phyloP scores from a whole-genome alignment of 129 eudicot genomes.

The Pseudognaphalium luteoalbum region DNA sequence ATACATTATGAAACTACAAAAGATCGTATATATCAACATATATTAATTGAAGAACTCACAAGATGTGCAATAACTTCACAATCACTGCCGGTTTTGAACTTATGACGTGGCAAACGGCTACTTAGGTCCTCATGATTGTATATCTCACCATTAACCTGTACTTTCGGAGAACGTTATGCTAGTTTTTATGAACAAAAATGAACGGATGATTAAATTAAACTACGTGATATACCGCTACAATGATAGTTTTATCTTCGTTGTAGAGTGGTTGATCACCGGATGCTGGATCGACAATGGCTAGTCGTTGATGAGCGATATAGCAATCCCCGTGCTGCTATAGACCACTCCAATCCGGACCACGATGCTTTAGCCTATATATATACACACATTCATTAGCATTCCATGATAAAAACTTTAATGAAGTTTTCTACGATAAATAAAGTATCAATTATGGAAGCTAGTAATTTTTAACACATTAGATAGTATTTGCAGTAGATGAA shows the following conservation, averaged over 20 bases:
- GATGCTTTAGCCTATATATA: conserved; percentile 35
- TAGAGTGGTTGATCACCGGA: conserved; percentile 83
- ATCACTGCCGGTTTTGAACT: conserved; percentile 71
- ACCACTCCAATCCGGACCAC: conserved; percentile 82
- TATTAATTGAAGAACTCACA: conserved; percentile 33
- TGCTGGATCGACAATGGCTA: conserved; percentile 76
- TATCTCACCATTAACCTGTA: conserved; percentile 68
- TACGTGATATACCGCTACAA: conserved; percentile 43
- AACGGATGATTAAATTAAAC: not conserved
- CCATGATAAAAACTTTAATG: no score
- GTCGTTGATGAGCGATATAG: conserved; percentile 70
- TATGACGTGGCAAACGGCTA: conserved; percentile 49
- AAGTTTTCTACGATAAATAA: no score
- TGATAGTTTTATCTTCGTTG: conserved; percentile 55
- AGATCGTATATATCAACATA: no score
- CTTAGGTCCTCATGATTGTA: conserved; percentile 74
- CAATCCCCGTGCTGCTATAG: conserved; percentile 57
- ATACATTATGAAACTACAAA: no score
- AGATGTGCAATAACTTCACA: conserved; percentile 89
- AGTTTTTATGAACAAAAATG: not conserved
- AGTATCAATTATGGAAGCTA: no score
- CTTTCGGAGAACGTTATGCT: not conserved
- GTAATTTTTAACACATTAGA: no score
- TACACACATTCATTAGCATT: not conserved
- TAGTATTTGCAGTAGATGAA: no score